Evolutionary conservation across 768 basidiomycete species (phyloP).

Genomic region (Leccinellum luteum): DNA sequence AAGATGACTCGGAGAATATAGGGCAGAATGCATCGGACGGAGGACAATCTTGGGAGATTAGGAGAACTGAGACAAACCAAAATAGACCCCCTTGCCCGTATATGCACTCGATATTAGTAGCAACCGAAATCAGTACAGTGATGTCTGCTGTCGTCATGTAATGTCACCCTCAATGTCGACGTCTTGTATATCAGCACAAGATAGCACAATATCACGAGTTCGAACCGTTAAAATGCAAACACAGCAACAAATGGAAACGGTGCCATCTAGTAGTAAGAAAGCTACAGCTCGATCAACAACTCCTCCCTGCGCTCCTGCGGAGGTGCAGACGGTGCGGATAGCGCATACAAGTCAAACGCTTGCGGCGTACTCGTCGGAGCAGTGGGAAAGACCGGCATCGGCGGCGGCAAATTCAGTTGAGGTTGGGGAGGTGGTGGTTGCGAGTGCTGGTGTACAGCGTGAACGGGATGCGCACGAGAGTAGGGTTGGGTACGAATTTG

Average conservation of each 20-base stretch:
- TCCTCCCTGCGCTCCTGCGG: constrained; percentile 66
- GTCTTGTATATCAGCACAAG: neutral
- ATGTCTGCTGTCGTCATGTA: no score
- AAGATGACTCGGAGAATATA: no score
- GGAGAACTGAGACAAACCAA: no score
- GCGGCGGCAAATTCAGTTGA: constrained; percentile 35
- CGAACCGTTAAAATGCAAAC: no score
- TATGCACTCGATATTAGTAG: no score
- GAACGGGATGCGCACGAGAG: constrained; percentile 4
- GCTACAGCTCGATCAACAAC: constrained; percentile 42
- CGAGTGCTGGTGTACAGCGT: constrained; percentile 4
- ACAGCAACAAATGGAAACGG: no score
- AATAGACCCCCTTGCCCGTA: no score
- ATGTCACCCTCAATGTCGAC: no score
- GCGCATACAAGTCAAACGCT: constrained; percentile 46
- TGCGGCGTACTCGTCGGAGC: constrained; percentile 62
- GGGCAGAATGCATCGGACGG: no score
- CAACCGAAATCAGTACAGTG: no score
- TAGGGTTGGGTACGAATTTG: constrained; percentile 7
- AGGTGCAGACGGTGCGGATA: constrained; percentile 43
- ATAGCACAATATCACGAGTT: no score
- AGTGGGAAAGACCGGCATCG: constrained; percentile 62
- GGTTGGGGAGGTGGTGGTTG: constrained; percentile 13
- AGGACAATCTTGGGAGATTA: no score
- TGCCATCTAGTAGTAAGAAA: neutral